phyloP scores from a whole-genome alignment of 345 rosid species.

The Cardamine resedifolia region DNA sequence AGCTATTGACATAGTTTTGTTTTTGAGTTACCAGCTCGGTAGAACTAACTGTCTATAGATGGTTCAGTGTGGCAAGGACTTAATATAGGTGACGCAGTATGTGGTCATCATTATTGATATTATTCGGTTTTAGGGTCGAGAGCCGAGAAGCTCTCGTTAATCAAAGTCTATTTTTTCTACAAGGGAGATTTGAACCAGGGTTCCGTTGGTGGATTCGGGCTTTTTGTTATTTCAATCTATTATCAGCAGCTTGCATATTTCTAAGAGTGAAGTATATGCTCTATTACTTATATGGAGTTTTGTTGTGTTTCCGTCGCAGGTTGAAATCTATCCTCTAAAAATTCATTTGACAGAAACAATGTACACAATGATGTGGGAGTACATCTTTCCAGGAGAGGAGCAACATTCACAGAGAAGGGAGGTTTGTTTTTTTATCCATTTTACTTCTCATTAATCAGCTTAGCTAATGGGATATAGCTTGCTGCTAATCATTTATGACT shows the following conservation, averaged over 20 bases:
- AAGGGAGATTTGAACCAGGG: background rate
- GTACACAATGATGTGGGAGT: slow-evolving; percentile 98
- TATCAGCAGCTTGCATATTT: background rate
- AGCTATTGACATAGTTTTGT: background rate
- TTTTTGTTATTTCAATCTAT: background rate
- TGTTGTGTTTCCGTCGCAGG: slow-evolving; percentile 49
- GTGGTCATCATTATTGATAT: background rate
- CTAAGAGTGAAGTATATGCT: background rate
- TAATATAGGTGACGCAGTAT: background rate
- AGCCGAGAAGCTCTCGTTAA: background rate
- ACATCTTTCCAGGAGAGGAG: slow-evolving; percentile 94
- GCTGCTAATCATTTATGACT: background rate
- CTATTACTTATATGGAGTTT: background rate
- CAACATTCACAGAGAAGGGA: slow-evolving; percentile 96
- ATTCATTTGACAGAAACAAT: slow-evolving; percentile 92
- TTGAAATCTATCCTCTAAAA: slow-evolving; percentile 95
- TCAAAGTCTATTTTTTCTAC: background rate
- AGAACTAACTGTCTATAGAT: background rate
- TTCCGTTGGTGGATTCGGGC: background rate
- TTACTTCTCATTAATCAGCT: background rate
- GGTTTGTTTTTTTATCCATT: slow-evolving; percentile 44
- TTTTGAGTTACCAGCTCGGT: background rate
- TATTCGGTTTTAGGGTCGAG: background rate
- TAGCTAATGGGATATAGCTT: background rate
- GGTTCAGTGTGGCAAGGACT: background rate